Percentiles rank a stretch among this genome's conserved stretches.
These are phyloP conservation scores for Elsinoe ampelina DNA, from an alignment of 2,329 filamentous ascomycete species.

Conservation along the genomic window DNA sequence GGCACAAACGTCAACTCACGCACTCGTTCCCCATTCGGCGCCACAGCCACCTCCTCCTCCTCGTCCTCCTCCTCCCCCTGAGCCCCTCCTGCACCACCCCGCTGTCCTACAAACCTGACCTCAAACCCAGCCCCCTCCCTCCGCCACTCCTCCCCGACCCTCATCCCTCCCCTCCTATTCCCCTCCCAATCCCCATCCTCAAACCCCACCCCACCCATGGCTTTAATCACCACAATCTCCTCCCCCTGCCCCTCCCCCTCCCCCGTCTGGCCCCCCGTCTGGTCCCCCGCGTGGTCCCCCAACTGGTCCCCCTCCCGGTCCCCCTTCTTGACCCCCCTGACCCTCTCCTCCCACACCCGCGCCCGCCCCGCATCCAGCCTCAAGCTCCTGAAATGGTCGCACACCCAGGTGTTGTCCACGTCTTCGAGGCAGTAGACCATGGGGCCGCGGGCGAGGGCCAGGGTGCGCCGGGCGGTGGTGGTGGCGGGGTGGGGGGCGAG, in stretches of 20 bases:
- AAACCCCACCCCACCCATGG: not conserved
- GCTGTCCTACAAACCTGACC: not conserved
- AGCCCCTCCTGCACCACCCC: not conserved
- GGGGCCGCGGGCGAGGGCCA: conserved; percentile 48
- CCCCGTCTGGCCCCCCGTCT: conserved; percentile 16
- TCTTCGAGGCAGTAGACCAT: conserved; percentile 55
- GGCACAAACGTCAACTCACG: conserved; percentile 42
- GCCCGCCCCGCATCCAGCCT: conserved; percentile 15
- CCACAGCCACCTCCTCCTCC: not conserved
- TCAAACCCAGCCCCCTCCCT: not conserved
- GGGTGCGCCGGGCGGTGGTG: conserved; percentile 45
- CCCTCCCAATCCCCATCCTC: not conserved
- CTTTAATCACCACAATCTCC: conserved; percentile 20
- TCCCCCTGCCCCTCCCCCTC: conserved; percentile 20
- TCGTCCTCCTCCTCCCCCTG: not conserved
- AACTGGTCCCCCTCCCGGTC: conserved; percentile 17
- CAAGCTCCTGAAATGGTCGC: conserved; percentile 46
- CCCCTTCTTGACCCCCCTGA: conserved; percentile 16
- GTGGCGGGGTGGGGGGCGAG: conserved; percentile 48
- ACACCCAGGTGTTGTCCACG: conserved; percentile 46
- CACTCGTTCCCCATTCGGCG: conserved; percentile 4
- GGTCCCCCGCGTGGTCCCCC: conserved; percentile 16
- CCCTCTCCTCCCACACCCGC: not conserved
- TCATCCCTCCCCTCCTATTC: not conserved
- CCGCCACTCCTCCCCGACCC: not conserved